These are phyloP conservation scores for Epichloe brachyelytri DNA, from an alignment of 2,329 filamentous ascomycete genomes.

Conservation along the genomic window DNA sequence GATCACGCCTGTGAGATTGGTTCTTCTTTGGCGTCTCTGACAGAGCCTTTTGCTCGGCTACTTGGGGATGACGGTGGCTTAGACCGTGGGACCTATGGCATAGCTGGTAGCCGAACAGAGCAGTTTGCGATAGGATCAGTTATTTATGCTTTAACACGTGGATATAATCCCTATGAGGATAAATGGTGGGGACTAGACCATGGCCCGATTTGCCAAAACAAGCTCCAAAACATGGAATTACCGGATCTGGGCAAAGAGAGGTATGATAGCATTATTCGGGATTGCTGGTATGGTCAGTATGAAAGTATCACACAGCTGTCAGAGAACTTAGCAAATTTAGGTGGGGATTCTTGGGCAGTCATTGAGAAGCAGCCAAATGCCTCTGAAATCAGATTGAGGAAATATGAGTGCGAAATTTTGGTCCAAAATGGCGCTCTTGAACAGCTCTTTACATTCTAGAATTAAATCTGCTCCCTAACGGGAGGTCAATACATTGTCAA, in stretches of 20 bases:
- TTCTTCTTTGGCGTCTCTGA: not conserved
- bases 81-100: slow-evolving; percentile 4
- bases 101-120: slow-evolving; percentile 5
- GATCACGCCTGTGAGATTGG: not conserved
- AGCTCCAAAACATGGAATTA: slow-evolving; percentile 7
- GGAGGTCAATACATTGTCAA: no score
- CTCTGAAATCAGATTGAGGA: not conserved
- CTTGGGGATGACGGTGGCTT: slow-evolving; percentile 4
- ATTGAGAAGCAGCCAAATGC: slow-evolving; percentile 1
- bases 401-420: slow-evolving; percentile 2
- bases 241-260: slow-evolving; percentile 2
- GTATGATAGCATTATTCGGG: slow-evolving; percentile 5
- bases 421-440: slow-evolving; percentile 1
- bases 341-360: slow-evolving; percentile 2
- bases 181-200: slow-evolving; percentile 6
- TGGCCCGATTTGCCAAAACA: slow-evolving; percentile 1
- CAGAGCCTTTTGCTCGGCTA: slow-evolving; percentile 6
- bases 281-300: slow-evolving; percentile 7
- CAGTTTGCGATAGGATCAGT: slow-evolving; percentile 8
- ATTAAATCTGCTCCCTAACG: no score
- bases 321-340: not conserved
- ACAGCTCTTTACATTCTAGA: slow-evolving; percentile 1
- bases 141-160: slow-evolving; percentile 5
- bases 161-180: slow-evolving; percentile 5
- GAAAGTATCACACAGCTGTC: slow-evolving; percentile 5